Conservation (phyloP, 1,284 basidiomycete species). For the Apiotrichum laibachii region DNA sequence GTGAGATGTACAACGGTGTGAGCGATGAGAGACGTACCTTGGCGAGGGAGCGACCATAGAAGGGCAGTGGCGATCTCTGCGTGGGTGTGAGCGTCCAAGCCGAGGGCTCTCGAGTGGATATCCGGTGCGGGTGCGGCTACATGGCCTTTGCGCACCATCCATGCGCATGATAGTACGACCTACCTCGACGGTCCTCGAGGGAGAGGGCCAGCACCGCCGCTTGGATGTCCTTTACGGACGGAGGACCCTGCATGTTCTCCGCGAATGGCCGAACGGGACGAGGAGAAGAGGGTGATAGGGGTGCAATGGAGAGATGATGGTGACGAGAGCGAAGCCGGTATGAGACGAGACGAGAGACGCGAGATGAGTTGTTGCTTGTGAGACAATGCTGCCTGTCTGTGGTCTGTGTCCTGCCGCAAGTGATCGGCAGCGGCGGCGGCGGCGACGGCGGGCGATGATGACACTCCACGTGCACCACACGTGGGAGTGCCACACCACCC, state of each 20-base stretch:
- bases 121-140: no score
- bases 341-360: no score
- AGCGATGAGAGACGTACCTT: slow-evolving; percentile 25
- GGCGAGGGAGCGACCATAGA: slow-evolving; percentile 42
- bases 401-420: no score
- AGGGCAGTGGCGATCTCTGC: slow-evolving; percentile 37
- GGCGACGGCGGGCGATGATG: no score
- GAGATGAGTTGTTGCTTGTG: no score
- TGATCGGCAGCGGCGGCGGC: no score
- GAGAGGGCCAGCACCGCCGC: slow-evolving; percentile 19
- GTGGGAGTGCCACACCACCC: no score
- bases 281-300: not conserved
- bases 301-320: not conserved
- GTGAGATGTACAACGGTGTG: not conserved
- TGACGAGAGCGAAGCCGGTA: not conserved
- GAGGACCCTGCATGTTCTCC: not conserved
- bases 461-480: no score
- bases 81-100: no score
- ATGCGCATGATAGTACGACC: not conserved
- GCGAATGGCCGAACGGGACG: not conserved
- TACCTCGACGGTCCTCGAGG: slow-evolving; percentile 25
- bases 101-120: no score
- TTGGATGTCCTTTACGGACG: slow-evolving; percentile 11
- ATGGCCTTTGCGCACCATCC: no score
- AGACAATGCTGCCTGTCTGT: no score